A percentile compares a stretch with the other conserved stretches of the same genome.
These are phyloP conservation scores for Globisporangium emineosum DNA, from an alignment of 352 stramenopile species.

Conservation along the genomic window DNA sequence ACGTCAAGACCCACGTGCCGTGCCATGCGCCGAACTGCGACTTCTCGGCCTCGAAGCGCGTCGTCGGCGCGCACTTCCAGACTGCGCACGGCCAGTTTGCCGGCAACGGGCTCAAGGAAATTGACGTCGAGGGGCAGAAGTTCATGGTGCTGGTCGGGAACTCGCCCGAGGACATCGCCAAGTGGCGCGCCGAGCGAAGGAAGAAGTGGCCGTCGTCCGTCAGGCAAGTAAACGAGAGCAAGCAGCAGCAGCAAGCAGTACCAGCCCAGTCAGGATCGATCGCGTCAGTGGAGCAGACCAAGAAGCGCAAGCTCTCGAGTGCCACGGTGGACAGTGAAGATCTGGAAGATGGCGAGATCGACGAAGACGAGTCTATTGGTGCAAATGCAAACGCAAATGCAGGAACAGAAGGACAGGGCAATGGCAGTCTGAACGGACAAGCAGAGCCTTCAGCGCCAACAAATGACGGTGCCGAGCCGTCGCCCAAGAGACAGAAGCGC, in stretches of 20 bases:
- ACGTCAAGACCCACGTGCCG: conserved; percentile 65
- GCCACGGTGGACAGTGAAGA: conserved; percentile 25
- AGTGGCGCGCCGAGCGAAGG: conserved; percentile 73
- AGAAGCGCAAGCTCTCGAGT: conserved; percentile 54
- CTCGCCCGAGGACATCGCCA: conserved; percentile 73
- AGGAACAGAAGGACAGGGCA: conserved; percentile 17
- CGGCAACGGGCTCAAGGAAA: conserved; percentile 73
- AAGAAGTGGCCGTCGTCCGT: conserved; percentile 51
- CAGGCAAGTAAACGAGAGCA: not conserved
- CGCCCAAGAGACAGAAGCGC: conserved; percentile 42
- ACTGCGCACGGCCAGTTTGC: conserved; percentile 65
- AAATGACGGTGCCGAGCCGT: conserved; percentile 18
- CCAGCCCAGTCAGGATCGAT: not conserved
- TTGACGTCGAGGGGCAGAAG: conserved; percentile 84
- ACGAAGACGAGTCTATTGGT: conserved; percentile 21
- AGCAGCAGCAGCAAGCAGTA: not conserved
- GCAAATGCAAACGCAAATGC: not conserved
- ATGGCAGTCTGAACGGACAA: conserved; percentile 1
- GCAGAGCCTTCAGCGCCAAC: conserved; percentile 19
- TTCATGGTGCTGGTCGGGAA: conserved; percentile 85
- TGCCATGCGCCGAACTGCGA: conserved; percentile 58
- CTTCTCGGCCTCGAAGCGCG: conserved; percentile 70
- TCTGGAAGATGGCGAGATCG: conserved; percentile 64
- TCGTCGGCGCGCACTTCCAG: conserved; percentile 70
- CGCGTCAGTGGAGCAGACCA: not conserved